Conservation (phyloP, 1,284 basidiomycete genomes). For the Inonotus hispidus region DNA sequence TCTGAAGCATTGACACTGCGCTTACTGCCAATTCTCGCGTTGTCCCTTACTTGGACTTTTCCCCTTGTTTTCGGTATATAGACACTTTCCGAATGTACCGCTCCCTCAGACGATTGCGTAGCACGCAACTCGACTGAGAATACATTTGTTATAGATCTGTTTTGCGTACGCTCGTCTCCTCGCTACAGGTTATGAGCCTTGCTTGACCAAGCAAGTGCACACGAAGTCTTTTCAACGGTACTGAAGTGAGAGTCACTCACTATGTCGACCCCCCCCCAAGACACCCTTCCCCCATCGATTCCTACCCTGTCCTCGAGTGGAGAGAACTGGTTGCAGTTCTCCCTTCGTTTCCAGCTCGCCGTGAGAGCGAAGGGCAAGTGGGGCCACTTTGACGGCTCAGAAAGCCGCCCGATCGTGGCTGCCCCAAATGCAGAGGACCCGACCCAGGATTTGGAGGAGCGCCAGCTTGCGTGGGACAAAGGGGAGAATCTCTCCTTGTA, state of each 20-base stretch:
- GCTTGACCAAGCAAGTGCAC: background rate
- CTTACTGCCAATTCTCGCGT: no score
- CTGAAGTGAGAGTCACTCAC: background rate
- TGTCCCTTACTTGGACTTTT: no score
- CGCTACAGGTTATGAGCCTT: background rate
- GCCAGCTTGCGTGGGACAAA: constrained; percentile 24
- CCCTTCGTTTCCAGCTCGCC: background rate
- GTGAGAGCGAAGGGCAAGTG: constrained; percentile 8
- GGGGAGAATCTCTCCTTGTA: constrained; percentile 25
- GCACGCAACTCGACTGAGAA: no score
- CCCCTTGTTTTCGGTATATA: no score
- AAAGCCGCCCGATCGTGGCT: background rate
- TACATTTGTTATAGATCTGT: no score
- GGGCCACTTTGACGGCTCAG: constrained; percentile 7
- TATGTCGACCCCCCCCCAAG: background rate
- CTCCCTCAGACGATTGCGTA: no score
- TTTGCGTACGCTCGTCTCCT: no score
- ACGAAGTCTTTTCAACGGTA: background rate
- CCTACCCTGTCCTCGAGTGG: constrained; percentile 6
- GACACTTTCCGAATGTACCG: no score
- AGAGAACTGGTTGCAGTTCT: constrained; percentile 9
- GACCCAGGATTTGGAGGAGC: background rate
- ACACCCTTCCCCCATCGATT: background rate
- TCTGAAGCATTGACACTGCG: no score
- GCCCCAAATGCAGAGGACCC: background rate